Base-by-base conservation (phyloP, 2,329 filamentous ascomycete genomes). In the Scedosporium apiospermum region DNA sequence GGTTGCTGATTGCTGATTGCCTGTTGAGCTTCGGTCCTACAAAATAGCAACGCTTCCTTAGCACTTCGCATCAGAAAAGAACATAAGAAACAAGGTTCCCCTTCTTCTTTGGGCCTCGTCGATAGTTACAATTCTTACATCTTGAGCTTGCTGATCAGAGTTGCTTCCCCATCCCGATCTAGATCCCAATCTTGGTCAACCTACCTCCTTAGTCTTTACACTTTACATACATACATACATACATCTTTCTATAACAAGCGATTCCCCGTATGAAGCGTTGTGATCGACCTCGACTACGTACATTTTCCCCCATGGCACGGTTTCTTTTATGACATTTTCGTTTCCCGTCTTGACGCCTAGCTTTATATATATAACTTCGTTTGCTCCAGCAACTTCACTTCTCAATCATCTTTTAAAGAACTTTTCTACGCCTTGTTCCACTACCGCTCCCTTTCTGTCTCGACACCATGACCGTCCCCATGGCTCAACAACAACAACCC, bases 401-500 rank as follows among this genome's bases (percentile, higher is more conserved):
- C 27, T 30, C 3, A 30, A 30, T 3, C 27, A 30, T 30, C 27
- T 30, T 30, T 30, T 30, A 30, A 30, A 3, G 27, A 30, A 3
- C 27, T 30, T 30, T 30, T 30, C 27, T 30, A 30, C 27, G 27
- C 27, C 27, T 30, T 30, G 27, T 30, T 30, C 27, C 27, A 30
- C 27, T 30, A 30, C 27, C 27, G 3, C 6, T 23, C 4, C 21
- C 60, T 63, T 27, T 58, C 63, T 60, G 71, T 63, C 58, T 83
- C 84, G 81, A 82, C 81, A 63, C 78, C 79, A 66, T 74, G 79
- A 66, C 21, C 21, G 16, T 23, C 18, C 49, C 49, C 4, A 53
- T 53, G 49, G 49, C 49, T 53, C 71, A 78, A 65, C 58, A 49
- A 65, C 58, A 49, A 23, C 77, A 77, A 70, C 75, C 73, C 67